Evolutionary conservation across 495 filamentous ascomycete genomes (phyloP), one percentile per base, ranked within the genome.

Genomic region (Lentithecium fluviatile): DNA sequence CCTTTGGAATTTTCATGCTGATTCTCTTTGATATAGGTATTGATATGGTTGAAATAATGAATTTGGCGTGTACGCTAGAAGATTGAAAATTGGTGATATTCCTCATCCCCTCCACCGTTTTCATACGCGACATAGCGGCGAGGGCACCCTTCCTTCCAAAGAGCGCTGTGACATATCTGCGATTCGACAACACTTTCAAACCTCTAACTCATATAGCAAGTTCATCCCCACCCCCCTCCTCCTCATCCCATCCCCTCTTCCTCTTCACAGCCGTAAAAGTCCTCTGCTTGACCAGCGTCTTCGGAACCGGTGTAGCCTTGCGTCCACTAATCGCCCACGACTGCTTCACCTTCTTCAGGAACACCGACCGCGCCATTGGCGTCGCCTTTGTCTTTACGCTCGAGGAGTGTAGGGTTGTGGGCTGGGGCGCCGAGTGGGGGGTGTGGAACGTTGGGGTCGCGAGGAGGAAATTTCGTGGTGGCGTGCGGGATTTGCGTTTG

Each of bases 181-280:
- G n/a, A n/a, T n/a, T n/a, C n/a, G n/a, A n/a, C n/a, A n/a, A n/a
- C n/a, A n/a, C n/a, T n/a, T n/a, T n/a, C n/a, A n/a, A n/a, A n/a
- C n/a, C 29, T 3, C 29, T 10, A 4, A 13, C 40, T 43, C 13
- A 43, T 13, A 43, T 13, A 43, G 54, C 61, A 10, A 64, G 37
- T 29, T 64, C 55, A 55, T 58, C 61, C 54, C 53, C 52, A 52
- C 53, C 52, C 17, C 50, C 52, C 8, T 57, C 60, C 15, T 19
- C 52, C 2, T 13, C 50, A 17, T 24, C 32, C 42, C 34, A 25
- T 25, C 15, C 17, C 24, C 11, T 29, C 43, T 25, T 49, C 52
- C 50, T 60, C 23, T 32, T 11, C 20, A 21, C 7, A 15, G 29
- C 29, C 34, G 24, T 17, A 26, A 49, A 48, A 54, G 37, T 61